A percentile compares a stretch with the other conserved stretches of the same genome.
phyloP scores from a whole-genome alignment of 768 basidiomycete genomes.

The Boletus sensibilis region DNA sequence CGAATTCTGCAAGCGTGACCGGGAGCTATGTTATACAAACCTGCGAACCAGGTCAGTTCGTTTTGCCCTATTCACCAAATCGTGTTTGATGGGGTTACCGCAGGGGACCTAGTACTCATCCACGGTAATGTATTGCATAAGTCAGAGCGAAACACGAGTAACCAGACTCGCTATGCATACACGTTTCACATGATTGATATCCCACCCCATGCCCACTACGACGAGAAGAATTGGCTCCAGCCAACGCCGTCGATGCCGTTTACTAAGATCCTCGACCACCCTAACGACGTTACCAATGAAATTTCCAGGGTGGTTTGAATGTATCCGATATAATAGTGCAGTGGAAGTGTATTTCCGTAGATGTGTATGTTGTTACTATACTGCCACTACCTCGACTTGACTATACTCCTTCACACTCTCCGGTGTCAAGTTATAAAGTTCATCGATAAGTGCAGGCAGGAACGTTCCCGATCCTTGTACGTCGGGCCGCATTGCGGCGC shows the following conservation, averaged over 20 bases:
- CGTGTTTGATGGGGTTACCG: background rate
- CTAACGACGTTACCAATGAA: conserved; percentile 7
- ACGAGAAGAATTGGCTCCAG: conserved; percentile 94
- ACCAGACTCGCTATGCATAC: conserved; percentile 85
- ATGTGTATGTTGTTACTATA: background rate
- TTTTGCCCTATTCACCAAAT: background rate
- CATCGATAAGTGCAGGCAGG: conserved; percentile 63
- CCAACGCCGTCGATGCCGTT: conserved; percentile 85
- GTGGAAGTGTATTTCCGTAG: background rate
- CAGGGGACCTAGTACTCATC: conserved; percentile 90
- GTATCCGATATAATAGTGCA: background rate
- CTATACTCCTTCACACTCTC: conserved; percentile 32
- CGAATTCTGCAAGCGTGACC: conserved; percentile 9
- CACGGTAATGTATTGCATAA: conserved; percentile 93
- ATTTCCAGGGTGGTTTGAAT: background rate
- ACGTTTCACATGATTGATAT: conserved; percentile 95
- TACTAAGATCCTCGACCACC: conserved; percentile 47
- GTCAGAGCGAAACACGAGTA: conserved; percentile 80
- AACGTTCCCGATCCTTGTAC: conserved; percentile 66
- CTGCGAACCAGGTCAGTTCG: conserved; percentile 63
- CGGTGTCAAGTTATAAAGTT: conserved; percentile 46
- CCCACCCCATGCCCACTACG: conserved; percentile 67
- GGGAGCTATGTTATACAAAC: conserved; percentile 63
- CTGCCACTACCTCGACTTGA: conserved; percentile 27
- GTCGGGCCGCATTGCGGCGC: conserved; percentile 49